A percentile compares a stretch with the other conserved stretches of the same genome.
Evolutionary conservation across 352 stramenopile species (phyloP).

Genomic region (Phytophthora sojae): DNA sequence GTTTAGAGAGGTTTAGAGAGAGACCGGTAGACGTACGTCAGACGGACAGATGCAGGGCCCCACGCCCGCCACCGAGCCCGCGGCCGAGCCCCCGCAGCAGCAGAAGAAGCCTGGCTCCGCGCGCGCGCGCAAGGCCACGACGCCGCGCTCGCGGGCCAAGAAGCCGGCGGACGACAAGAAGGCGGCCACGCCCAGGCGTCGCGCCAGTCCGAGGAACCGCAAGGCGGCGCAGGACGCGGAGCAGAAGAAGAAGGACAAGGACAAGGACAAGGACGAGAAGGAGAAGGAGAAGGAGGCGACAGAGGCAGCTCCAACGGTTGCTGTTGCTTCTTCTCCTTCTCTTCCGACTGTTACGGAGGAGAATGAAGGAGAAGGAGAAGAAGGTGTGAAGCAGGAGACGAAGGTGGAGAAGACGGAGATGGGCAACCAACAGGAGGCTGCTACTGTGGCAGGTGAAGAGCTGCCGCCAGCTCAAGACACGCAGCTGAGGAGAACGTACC

Average conservation of each 20-base stretch:
- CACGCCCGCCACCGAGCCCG: background rate
- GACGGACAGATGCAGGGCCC: background rate
- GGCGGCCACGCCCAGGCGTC: slow-evolving; percentile 33
- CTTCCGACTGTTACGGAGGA: background rate
- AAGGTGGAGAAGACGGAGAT: slow-evolving; percentile 8
- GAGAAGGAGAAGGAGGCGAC: background rate
- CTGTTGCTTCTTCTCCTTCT: no score
- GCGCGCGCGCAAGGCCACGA: slow-evolving; percentile 24
- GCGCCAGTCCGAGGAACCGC: slow-evolving; percentile 29
- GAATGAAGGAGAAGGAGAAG: background rate
- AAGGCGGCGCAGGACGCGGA: slow-evolving; percentile 23
- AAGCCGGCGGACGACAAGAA: slow-evolving; percentile 34
- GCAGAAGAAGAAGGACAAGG: slow-evolving; percentile 7
- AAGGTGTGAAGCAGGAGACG: background rate
- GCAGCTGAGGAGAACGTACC: slow-evolving; percentile 33
- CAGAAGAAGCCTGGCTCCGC: slow-evolving; percentile 20
- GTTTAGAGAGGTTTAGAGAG: no score
- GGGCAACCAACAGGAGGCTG: slow-evolving; percentile 1
- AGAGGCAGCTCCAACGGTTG: background rate
- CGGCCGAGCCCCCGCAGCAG: background rate
- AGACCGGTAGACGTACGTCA: slow-evolving; percentile 9
- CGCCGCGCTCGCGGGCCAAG: slow-evolving; percentile 21
- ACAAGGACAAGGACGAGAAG: slow-evolving; percentile 1
- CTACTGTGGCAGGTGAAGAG: slow-evolving; percentile 2
- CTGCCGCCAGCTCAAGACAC: slow-evolving; percentile 28